Evolutionary conservation across 768 basidiomycete species (phyloP), one percentile per base, ranked within the genome.

Genomic region (Russula abietina): DNA sequence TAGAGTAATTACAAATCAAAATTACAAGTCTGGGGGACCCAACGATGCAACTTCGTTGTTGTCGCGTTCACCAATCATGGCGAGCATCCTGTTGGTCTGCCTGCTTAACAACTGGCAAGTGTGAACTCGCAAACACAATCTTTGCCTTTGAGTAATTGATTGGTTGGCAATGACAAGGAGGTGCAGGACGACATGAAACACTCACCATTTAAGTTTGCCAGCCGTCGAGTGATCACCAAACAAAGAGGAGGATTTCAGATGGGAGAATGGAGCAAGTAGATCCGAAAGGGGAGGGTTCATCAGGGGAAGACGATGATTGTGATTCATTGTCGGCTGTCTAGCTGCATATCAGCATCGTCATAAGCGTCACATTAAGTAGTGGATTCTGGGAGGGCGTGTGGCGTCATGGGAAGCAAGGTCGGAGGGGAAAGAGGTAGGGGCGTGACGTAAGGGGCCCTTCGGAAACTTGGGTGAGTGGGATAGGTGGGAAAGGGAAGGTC

Each of bases 361-460:
- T 36, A 16, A 14, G 38, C 49, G 32, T 54, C 61, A 38, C 33
- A 36, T 55, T 39, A 32, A 33, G 51, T 32, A 11, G 38, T 9
- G 46, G 61, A 45, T 54, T 55, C 64, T 10, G 65, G 64, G 51
- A 65, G 65, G 24, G 55, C 49, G n/a, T 65, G 65, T 57, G 56
- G 60, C 46, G 55, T 51, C 56, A 67, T 59, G 39, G 64, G 59
- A 60, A 66, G 46, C 32, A 65, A 62, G 65, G 64, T 49, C 57
- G 65, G 65, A 54, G 66, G 66, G 57, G 66, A 66, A 14, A 50
- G 66, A 45, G 57, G 66, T 28, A n/a, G n/a, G 57, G 48, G 30
- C 58, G 61, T 62, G 64, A 63, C 61, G 65, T 63, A 64, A 66
- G 26, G 39, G 48, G 59, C 2, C 30, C 36, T 59, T 64, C 54